Evolutionary conservation across 2,329 filamentous ascomycete genomes (phyloP), one percentile per base, ranked within the genome.

Genomic region (Neonectria neomacrospora): DNA sequence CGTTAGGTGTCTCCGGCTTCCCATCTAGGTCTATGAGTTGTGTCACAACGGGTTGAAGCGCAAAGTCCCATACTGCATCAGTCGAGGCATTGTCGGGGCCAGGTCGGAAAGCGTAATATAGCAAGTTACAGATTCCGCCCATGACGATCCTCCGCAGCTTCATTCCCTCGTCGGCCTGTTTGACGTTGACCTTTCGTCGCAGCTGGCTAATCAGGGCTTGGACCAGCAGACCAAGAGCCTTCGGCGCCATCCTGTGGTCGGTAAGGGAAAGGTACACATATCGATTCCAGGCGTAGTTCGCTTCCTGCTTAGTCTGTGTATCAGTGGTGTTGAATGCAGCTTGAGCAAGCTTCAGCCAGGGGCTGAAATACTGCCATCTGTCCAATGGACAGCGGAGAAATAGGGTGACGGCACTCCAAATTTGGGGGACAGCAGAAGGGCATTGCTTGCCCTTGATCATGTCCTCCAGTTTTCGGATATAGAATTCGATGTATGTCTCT

Each of bases 381-480:
- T 81, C 88, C 73, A 82, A 83, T 67, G 76, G 88, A 78, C 79
- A 88, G 79, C 91, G 88, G 51, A 97, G 82, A 58, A 97, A 88
- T 2, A 97, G 84, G 7, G 95, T 88, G 2, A 97, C 82, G 37
- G 93, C 87, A 62, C 91, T 91, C 95, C 95, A 98, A 22, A 98
- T 92, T 68, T 94, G 91, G 6, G 96, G 94, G 1, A 97, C 94
- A 41, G 88, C 83, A 0, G 83, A 77, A 23, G 75, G 63, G 11
- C 67, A 64, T 48, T 79, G 85, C 66, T 84, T 88, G 52, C 86
- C 83, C 66, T 88, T 86, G 26, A 90, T 83, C 89, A 96, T 92
- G 11, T 83, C 81, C 59, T 85, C 86, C 56, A 98, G 82, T 32
- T 88, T 86, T 20, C 86, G 82, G 42, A 87, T 86, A 68, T 95